Evolutionary conservation across 257 asterid species (phyloP), one percentile per base, ranked within the genome.

Genomic region (Ballota nigra): DNA sequence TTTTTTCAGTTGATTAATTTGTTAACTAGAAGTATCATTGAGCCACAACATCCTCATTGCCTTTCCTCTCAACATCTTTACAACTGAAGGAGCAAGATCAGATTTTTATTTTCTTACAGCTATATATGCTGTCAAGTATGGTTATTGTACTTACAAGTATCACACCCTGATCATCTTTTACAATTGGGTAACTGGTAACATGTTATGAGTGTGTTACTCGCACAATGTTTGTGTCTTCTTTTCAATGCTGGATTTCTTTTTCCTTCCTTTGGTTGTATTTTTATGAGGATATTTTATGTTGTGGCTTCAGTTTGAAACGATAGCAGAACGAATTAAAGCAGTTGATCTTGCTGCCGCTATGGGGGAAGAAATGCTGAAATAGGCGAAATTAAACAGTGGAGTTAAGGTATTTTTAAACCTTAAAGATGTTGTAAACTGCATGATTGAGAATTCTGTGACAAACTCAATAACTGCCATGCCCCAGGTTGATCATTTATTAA

Each of bases 271-370:
- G 41, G 68, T 68, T 71, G 51, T 65, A 10, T 75, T 75, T 71
- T 66, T 72, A 24, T 72, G 66, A 41, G 59, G 51, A 64, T 60
- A 24, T 75, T 26, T 71, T 66, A 16, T 82, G 69, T 75, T 76
- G 71, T 67, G 82, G 70, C 66, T 81, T 83, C 83, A 95, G 99
- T 76, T 95, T 84, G 98, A 88, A 78, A 88, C 98, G 74, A 88
- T 95, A 63, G 83, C 77, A 20, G 96, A 92, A 62, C 81, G 94
- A 83, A 90, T 92, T 78, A 92, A 84, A 83, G 96, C 98, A 70
- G 96, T 95, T 87, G 99, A 95, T 79, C 88, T 47, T 74, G 99
- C 98, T 33, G 97, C 99, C 70, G 88, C 97, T 40, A 86, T 87
- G 86, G 96, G 92, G 82, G 99, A 95, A 82, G 98, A 95, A 82